Base-by-base conservation (phyloP, 129 eudicot genomes). In the Arctium minus region DNA sequence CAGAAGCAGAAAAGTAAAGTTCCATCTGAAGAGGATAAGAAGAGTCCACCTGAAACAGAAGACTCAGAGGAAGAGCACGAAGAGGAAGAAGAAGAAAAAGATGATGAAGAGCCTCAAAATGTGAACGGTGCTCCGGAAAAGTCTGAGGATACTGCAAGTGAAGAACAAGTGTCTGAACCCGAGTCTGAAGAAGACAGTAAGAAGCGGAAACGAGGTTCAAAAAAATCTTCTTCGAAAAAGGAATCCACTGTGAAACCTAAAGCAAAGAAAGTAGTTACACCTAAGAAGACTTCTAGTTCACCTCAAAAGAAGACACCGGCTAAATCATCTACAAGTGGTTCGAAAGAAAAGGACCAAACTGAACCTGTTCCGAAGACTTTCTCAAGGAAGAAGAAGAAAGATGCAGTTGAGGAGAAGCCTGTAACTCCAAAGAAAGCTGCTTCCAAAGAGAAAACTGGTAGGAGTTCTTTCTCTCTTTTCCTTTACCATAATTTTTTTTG, bases 301-400 rank as follows among this genome's bases (percentile, higher is more conserved):
- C 68, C 86, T 53, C 86, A 93, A 64, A 90, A 88, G 84, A 88
- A 76, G 46, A 79, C 90, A 72, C 82, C 91, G 0, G 75, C 85
- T 29, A 93, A 90, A 84, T 84, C 98, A 77, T 84, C 92, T 31
- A 56, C 91, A 38, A 90, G 86, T 15, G 89, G 36, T 29, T 88
- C 98, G 30, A 93, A 92, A 87, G 90, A 37, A 22, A 76, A 27
- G 22, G 85, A 85, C 13, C 48, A 56, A 17, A 81, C 53, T 48
- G 90, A 87, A 17, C 31, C 79, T 62, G 86, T 76, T 70, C 87
- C 92, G 4, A 96, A 90, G 89, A 90, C 86, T 1, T 89, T 87
- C 80, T 86, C 97, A 40, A 88, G 90, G 88, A 96, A 93, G 91
- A 92, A 90, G 90, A 96, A 90, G 80, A 84, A 80, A 62, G 92